These are phyloP conservation scores for Sphaerulina vaccinii DNA, from an alignment of 2,329 filamentous ascomycete genomes.

Conservation along the genomic window DNA sequence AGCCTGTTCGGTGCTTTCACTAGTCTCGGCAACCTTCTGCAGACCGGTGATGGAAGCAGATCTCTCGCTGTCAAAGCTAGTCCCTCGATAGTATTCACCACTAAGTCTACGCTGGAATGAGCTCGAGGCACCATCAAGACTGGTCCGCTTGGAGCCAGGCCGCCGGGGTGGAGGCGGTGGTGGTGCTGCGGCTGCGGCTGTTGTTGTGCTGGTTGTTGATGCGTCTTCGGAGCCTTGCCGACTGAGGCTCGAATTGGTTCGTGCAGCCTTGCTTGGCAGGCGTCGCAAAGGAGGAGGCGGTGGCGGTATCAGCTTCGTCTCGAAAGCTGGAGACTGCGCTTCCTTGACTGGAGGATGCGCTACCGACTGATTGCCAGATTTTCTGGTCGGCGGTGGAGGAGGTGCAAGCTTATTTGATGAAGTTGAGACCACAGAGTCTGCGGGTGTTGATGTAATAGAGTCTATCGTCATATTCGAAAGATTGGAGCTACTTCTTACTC, in stretches of 20 bases:
- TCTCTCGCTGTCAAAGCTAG: constrained; percentile 31
- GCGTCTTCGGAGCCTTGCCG: constrained; percentile 24
- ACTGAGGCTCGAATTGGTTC: constrained; percentile 18
- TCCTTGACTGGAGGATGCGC: not conserved
- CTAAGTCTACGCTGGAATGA: constrained; percentile 17
- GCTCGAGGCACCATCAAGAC: constrained; percentile 26
- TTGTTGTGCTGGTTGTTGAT: constrained; percentile 11
- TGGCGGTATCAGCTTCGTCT: constrained; percentile 24
- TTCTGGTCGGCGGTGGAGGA: constrained; percentile 34
- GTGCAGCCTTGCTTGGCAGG: constrained; percentile 25
- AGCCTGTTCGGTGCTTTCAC: constrained; percentile 14
- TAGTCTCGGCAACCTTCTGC: constrained; percentile 22
- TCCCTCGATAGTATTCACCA: constrained; percentile 21
- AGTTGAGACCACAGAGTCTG: constrained; percentile 16
- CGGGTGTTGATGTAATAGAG: constrained; percentile 5
- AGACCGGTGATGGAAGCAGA: constrained; percentile 24
- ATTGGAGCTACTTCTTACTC: constrained; percentile 32
- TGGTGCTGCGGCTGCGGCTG: constrained; percentile 24
- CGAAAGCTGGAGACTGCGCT: constrained; percentile 6
- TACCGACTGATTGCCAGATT: constrained; percentile 15
- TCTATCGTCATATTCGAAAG: constrained; percentile 26
- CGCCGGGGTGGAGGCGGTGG: constrained; percentile 34
- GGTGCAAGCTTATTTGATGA: constrained; percentile 25
- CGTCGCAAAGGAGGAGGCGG: constrained; percentile 31
- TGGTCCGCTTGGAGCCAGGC: constrained; percentile 27